A percentile compares a stretch with the other conserved stretches of the same genome.
phyloP scores from a whole-genome alignment of 2,329 filamentous ascomycete genomes.

The Clarireedia monteithiana region DNA sequence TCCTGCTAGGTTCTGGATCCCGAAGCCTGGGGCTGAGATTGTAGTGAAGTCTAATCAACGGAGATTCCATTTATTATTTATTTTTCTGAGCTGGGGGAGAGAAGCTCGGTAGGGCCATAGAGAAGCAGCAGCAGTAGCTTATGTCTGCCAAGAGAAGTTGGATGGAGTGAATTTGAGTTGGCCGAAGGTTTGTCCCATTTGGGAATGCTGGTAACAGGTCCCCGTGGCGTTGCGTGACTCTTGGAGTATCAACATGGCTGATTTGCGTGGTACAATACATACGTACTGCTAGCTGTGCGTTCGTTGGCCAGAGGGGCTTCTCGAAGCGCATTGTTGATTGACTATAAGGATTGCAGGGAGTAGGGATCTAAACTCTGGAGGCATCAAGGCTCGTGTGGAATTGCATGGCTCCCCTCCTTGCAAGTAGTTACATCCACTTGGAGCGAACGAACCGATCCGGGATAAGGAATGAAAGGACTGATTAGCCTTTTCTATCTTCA shows the following conservation, averaged over 20 bases:
- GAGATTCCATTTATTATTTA: background rate
- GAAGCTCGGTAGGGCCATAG: slow-evolving; percentile 1
- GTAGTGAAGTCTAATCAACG: slow-evolving; percentile 5
- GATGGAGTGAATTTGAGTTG: background rate
- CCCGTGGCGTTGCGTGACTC: background rate
- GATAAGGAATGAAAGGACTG: slow-evolving; percentile 3
- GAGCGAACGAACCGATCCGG: slow-evolving; percentile 1
- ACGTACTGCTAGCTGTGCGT: background rate
- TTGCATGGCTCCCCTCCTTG: background rate
- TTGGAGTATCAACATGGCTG: background rate
- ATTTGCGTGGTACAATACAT: background rate
- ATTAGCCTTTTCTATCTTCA: background rate
- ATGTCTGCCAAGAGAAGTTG: slow-evolving; percentile 4
- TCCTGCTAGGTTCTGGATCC: slow-evolving; percentile 16
- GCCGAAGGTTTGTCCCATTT: background rate
- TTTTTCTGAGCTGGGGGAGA: background rate
- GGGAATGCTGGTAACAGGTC: background rate
- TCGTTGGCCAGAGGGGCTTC: slow-evolving; percentile 4
- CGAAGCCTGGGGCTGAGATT: slow-evolving; percentile 16
- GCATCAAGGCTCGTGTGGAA: slow-evolving; percentile 4
- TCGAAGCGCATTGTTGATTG: slow-evolving; percentile 2
- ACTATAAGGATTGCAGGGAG: slow-evolving; percentile 7
- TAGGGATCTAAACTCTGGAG: background rate
- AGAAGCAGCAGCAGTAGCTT: slow-evolving; percentile 8
- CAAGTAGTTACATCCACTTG: background rate